Percentiles rank a stretch among this genome's conserved stretches.
These are phyloP conservation scores for Platanthera zijinensis DNA, from an alignment of 106 monocot species.

Conservation along the genomic window DNA sequence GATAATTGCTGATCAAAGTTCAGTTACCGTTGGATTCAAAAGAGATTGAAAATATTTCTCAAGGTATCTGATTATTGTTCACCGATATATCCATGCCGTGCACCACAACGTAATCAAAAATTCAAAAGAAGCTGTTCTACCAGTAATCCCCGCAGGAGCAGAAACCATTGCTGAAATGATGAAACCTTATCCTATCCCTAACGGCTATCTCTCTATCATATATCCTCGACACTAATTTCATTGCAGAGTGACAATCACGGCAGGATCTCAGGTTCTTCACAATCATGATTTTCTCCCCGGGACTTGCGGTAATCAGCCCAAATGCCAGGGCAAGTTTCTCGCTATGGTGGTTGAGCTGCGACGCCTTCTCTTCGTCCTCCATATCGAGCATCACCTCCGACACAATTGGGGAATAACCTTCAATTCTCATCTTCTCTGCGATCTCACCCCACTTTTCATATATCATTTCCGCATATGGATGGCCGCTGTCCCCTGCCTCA, in stretches of 20 bases:
- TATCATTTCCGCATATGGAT: slow-evolving; percentile 27
- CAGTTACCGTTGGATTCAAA: neutral
- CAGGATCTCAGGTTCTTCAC: slow-evolving; percentile 57
- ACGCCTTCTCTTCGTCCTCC: slow-evolving; percentile 36
- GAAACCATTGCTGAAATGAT: slow-evolving; percentile 37
- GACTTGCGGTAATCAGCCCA: slow-evolving; percentile 33
- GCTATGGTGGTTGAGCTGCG: slow-evolving; percentile 40
- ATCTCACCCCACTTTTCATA: slow-evolving; percentile 34
- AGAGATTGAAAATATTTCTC: neutral
- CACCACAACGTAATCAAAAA: neutral
- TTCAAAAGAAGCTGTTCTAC: slow-evolving; percentile 9
- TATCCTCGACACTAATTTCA: slow-evolving; percentile 33
- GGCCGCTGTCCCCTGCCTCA: slow-evolving; percentile 26
- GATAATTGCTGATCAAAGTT: neutral
- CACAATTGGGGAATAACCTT: slow-evolving; percentile 21
- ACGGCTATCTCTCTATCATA: slow-evolving; percentile 37
- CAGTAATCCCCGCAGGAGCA: slow-evolving; percentile 50
- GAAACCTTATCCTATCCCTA: slow-evolving; percentile 52
- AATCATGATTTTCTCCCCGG: slow-evolving; percentile 40
- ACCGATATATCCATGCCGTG: neutral
- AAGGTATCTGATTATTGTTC: no score
- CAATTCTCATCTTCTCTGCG: slow-evolving; percentile 17
- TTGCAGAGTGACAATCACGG: slow-evolving; percentile 42
- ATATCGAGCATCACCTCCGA: slow-evolving; percentile 41
- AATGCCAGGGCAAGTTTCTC: slow-evolving; percentile 53